Conservation (phyloP, 805 yeast genomes). For the Brettanomyces custersianus region DNA sequence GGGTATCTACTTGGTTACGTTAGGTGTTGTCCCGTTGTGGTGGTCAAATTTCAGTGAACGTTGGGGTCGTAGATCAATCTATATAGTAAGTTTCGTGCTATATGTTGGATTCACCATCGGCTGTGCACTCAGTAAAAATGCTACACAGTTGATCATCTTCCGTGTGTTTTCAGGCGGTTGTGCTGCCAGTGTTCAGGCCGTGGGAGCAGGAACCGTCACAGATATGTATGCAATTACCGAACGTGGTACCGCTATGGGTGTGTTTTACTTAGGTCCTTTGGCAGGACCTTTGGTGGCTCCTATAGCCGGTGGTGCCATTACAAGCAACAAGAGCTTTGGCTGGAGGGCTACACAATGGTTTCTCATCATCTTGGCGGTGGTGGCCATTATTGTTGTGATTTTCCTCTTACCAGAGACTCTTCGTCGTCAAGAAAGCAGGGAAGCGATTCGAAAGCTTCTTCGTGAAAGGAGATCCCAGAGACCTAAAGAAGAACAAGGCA, state of each 20-base stretch:
- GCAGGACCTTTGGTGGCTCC: constrained; percentile 78
- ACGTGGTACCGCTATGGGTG: constrained; percentile 74
- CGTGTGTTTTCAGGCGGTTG: constrained; percentile 71
- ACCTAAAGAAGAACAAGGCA: background rate
- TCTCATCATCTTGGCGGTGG: constrained; percentile 56
- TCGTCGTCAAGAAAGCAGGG: constrained; percentile 50
- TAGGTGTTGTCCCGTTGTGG: constrained; percentile 82
- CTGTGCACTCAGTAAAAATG: constrained; percentile 53
- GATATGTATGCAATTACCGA: constrained; percentile 60
- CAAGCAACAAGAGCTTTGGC: constrained; percentile 49
- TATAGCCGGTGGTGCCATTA: constrained; percentile 68
- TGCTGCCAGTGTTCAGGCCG: constrained; percentile 79
- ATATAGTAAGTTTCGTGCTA: constrained; percentile 55
- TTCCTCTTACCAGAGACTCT: constrained; percentile 75
- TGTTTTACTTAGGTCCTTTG: constrained; percentile 72
- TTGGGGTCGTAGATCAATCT: constrained; percentile 68
- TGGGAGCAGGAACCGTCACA: constrained; percentile 83
- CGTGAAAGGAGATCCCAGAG: constrained; percentile 24
- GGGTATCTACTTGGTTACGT: constrained; percentile 63
- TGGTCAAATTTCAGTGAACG: constrained; percentile 77
- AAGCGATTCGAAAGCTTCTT: constrained; percentile 39
- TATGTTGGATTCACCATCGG: constrained; percentile 66
- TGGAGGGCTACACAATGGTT: constrained; percentile 92
- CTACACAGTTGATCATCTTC: constrained; percentile 55
- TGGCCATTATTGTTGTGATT: constrained; percentile 35